Evolutionary conservation across 306 rosid genomes (phyloP).

Genomic region (Cicer pinnatifidum): DNA sequence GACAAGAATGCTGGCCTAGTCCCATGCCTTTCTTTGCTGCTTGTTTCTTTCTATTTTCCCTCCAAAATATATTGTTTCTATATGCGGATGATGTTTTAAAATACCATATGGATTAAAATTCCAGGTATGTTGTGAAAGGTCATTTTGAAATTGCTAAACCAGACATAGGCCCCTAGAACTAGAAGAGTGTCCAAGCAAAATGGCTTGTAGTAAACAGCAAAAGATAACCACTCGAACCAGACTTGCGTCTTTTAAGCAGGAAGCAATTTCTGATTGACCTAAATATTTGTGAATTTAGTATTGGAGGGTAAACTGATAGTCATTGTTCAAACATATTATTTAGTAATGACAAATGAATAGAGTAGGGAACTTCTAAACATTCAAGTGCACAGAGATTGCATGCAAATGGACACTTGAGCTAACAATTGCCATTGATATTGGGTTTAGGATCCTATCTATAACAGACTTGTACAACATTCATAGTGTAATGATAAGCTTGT

Average conservation of each 20-base stretch:
- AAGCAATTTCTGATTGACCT: not conserved
- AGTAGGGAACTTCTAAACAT: constrained; percentile 1
- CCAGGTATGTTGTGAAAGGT: constrained; percentile 12
- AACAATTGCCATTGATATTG: constrained; percentile 5
- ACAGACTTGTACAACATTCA: constrained; percentile 27
- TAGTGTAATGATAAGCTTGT: constrained; percentile 27
- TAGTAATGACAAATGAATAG: not conserved
- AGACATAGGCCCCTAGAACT: constrained; percentile 5
- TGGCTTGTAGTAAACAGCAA: not conserved
- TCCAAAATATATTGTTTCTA: not conserved
- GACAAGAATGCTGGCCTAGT: not conserved
- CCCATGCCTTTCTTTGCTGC: constrained; percentile 16
- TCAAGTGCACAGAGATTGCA: not conserved
- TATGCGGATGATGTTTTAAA: not conserved
- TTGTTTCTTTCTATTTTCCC: not conserved
- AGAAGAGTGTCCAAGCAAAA: constrained; percentile 10
- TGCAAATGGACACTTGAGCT: constrained; percentile 30
- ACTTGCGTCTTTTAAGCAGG: not conserved
- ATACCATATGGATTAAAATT: not conserved
- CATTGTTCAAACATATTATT: constrained; percentile 8
- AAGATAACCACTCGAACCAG: constrained; percentile 7
- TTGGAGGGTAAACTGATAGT: not conserved
- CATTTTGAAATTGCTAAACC: constrained; percentile 15
- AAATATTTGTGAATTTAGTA: not conserved
- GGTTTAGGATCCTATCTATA: constrained; percentile 24